Evolutionary conservation across 495 filamentous ascomycete genomes (phyloP).

Genomic region (Talaromyces proteolyticus): DNA sequence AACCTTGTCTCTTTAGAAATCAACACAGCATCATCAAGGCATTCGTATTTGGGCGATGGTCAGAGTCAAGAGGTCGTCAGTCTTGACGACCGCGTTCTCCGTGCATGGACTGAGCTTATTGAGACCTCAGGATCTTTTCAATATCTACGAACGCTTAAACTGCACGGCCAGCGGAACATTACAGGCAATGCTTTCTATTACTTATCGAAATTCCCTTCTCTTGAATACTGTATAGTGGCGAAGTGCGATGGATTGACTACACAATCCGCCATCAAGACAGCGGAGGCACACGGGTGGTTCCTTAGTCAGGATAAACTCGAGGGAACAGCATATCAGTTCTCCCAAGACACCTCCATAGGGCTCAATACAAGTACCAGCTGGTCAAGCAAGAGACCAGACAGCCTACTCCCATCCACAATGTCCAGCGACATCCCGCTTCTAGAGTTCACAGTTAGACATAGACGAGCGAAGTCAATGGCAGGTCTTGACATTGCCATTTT

Average conservation of each 20-base stretch:
- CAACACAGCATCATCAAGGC: constrained; percentile 1
- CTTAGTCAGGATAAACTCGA: background rate
- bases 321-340: background rate
- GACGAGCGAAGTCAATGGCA: background rate
- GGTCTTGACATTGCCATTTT: background rate
- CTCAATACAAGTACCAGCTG: background rate
- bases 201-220: constrained; percentile 20
- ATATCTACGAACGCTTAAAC: constrained; percentile 28
- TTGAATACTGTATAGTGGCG: constrained; percentile 21
- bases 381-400: background rate
- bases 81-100: constrained; percentile 31
- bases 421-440: constrained; percentile 12
- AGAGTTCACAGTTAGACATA: constrained; percentile 15
- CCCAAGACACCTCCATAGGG: background rate
- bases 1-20: constrained; percentile 37
- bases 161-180: constrained; percentile 21
- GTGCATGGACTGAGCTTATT: constrained; percentile 31
- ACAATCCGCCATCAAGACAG: constrained; percentile 1
- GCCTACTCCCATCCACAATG: background rate
- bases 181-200: constrained; percentile 16
- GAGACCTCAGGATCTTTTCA: constrained; percentile 18
- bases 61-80: constrained; percentile 3
- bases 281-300: constrained; percentile 1
- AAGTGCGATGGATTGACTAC: constrained; percentile 12
- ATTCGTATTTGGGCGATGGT: background rate